Evolutionary conservation across 352 stramenopile genomes (phyloP).

Genomic region (Globisporangium mamillatum): DNA sequence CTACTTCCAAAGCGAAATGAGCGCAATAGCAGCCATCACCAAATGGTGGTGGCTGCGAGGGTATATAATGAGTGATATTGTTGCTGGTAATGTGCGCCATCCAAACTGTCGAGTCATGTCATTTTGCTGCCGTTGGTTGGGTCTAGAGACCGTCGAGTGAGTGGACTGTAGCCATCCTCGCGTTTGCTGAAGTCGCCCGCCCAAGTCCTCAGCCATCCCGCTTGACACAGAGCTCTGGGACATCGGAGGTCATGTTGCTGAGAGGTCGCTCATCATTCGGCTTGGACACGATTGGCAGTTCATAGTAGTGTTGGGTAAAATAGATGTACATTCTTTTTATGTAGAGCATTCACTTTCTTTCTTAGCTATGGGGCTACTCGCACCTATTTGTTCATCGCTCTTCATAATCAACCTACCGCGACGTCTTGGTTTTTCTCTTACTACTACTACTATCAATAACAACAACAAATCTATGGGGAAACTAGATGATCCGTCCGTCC

Average conservation of each 20-base stretch:
- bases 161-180: neutral
- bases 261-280: too few relatives aligned
- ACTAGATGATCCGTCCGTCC: neutral
- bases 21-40: neutral
- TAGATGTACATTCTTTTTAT: neutral
- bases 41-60: neutral
- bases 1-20: too few relatives aligned
- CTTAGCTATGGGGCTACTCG: neutral
- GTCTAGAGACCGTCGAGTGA: too few relatives aligned
- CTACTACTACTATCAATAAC: neutral
- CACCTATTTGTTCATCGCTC: neutral
- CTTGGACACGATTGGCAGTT: too few relatives aligned
- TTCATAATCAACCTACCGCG: neutral
- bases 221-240: too few relatives aligned
- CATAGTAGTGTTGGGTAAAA: neutral
- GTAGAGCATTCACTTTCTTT: neutral
- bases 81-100: neutral
- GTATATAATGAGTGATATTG: neutral
- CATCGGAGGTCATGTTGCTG: neutral
- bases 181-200: neutral
- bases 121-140: too few relatives aligned
- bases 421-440: neutral
- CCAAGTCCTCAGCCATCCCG: too few relatives aligned
- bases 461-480: neutral
- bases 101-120: neutral